phyloP scores from a whole-genome alignment of 2,329 filamentous ascomycete species.

The Neonectria faginata region DNA sequence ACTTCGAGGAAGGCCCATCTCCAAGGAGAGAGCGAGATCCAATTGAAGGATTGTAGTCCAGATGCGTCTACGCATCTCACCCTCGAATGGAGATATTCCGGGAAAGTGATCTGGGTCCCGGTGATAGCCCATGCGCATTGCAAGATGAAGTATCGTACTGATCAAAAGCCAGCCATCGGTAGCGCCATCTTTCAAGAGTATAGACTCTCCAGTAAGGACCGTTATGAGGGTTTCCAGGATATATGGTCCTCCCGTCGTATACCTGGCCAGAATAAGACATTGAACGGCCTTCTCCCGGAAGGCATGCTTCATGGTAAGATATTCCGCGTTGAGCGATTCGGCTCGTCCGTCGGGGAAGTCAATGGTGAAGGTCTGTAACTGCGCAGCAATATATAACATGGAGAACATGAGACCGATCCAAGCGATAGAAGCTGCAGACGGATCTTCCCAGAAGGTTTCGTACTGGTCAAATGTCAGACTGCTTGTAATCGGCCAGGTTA shows the following conservation, averaged over 20 bases:
- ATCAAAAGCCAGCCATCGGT: constrained; percentile 29
- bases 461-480: constrained; percentile 32
- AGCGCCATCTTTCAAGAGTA: constrained; percentile 24
- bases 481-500: constrained; percentile 6
- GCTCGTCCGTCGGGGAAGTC: background rate
- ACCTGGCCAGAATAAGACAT: no score
- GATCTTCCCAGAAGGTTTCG: constrained; percentile 29
- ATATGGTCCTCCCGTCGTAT: no score
- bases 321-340: no score
- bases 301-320: no score
- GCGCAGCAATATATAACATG: constrained; percentile 30
- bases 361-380: constrained; percentile 29
- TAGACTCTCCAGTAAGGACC: constrained; percentile 27
- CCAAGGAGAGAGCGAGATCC: no score
- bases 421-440: constrained; percentile 24
- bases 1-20: constrained; percentile 59
- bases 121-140: constrained; percentile 35
- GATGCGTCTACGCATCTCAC: constrained; percentile 59
- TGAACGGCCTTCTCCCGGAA: no score
- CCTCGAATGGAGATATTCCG: constrained; percentile 53
- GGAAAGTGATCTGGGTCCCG: constrained; percentile 33
- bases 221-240: constrained; percentile 32
- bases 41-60: no score
- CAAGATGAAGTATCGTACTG: constrained; percentile 30
- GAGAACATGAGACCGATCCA: constrained; percentile 35